Base-by-base conservation (phyloP, 805 yeast species). In the Monosporozyma yasuniensis region DNA sequence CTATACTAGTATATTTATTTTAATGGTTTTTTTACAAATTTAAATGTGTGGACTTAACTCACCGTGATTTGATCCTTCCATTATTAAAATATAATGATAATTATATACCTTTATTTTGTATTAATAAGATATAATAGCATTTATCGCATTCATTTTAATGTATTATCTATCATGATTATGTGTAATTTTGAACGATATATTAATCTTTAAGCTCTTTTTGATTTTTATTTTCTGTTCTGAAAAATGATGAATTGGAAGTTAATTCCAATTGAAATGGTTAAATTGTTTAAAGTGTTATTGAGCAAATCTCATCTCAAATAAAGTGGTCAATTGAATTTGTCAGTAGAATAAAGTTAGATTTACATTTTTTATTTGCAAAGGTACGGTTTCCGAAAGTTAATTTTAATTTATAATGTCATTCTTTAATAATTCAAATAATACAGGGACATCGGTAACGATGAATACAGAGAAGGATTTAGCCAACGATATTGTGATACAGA, bases 401-500 rank as follows among this genome's bases (percentile, higher is more conserved):
- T 14, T 14, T 32, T 32, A 12, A 12, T 14, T 37, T 37, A 4
- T 37, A 12, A 39, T 39, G 42, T 39, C 42, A 19, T 39, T 39
- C 22, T 39, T 21, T 14, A 39, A 39, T 39, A 39, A 19, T 18
- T 6, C 42, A 39, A 39, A 12, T 39, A 39, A 48, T 14, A 42
- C 50, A n/a, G 51, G 55, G 3, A 52, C 56, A 12, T 50, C 56
- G 18, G 54, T 61, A 8, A 60, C 67, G 7, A 55, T 61, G 55
- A 63, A 66, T 5, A 62, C 65, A 12, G 67, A 62, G 37, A 59
- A 61, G 46, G 68, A 65, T 50, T 68, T 86, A 51, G 77, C 81
- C 57, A 80, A 82, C 62, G 96, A 87, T 66, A 76, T 84, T 50
- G 72, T 79, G 35, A 73, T 88, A 38, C 77, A 79, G 53, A 84